Conservation (phyloP, 2,329 filamentous ascomycete species). For the Ascochyta fabae region DNA sequence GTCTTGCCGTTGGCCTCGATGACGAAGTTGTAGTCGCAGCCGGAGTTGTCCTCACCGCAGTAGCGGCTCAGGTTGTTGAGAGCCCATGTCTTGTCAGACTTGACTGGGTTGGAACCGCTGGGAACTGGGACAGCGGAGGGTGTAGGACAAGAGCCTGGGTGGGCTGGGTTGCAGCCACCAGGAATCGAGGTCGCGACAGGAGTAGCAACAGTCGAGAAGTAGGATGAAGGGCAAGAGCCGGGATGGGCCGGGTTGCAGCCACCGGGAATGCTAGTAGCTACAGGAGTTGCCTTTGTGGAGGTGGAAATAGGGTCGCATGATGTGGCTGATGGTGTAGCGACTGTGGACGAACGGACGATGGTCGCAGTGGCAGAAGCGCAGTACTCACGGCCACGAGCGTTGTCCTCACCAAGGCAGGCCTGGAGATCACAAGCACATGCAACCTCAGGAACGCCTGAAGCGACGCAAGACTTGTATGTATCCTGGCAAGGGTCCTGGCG, state of each 20-base stretch:
- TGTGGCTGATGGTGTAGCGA: not conserved
- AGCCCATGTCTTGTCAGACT: conserved; percentile 22
- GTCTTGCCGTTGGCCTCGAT: conserved; percentile 19
- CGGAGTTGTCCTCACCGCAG: conserved; percentile 20
- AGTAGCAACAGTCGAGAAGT: conserved; percentile 12
- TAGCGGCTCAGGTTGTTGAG: conserved; percentile 20
- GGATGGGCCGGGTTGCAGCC: conserved; percentile 15
- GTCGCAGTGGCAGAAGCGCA: conserved; percentile 19
- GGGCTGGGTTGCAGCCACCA: conserved; percentile 13
- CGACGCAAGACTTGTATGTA: conserved; percentile 17
- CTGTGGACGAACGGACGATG: conserved; percentile 4
- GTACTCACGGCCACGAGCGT: conserved; percentile 14
- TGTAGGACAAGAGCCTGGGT: not conserved
- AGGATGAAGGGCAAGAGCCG: conserved; percentile 6
- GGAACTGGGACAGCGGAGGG: not conserved
- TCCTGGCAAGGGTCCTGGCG: conserved; percentile 14
- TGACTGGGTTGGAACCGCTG: conserved; percentile 12
- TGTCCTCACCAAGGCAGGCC: conserved; percentile 19
- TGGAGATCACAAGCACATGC: conserved; percentile 16
- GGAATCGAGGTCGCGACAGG: conserved; percentile 4
- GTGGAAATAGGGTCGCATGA: not conserved
- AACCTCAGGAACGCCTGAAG: conserved; percentile 18
- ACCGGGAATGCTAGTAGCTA: not conserved
- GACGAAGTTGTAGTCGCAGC: conserved; percentile 28
- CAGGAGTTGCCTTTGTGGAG: too few species aligned